Base-by-base conservation (phyloP, 192 early-diverging fungal species). In the Endogone sp. region DNA sequence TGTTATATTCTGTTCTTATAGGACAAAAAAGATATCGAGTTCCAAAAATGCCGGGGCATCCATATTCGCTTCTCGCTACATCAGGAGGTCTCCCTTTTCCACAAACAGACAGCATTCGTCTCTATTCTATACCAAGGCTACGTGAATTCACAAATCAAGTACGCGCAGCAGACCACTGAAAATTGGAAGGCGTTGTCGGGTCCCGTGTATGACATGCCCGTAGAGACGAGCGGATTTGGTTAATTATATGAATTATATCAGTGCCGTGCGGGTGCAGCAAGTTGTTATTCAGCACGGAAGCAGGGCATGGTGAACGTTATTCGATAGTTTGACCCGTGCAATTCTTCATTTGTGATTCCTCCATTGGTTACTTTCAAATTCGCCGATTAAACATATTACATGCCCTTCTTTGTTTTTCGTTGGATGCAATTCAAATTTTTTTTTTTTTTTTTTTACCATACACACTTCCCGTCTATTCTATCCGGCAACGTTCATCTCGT, bases 81-180 rank as follows among this genome's bases (percentile, higher is more conserved):
- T 75, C 69, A 79, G 68, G 89, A 90, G 65, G 74, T 88, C 16
- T 79, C 75, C 11, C 83, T 76, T 64, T 82, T 77, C 56, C 89
- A 90, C 71, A 83, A 88, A 72, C 85, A 85, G 60, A 80, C 85
- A 32, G 82, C 86, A 0, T 75, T 82, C 71, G 71, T 90, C 11
- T 82, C 85, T 6, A 60, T 73, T 49, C 74, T 88, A 61, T 90
- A 88, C 69, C 89, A 90, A 69, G 77, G 71, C 55, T 89, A 75
- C 75, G 80, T 86, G 3, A 78, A 85, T 37, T 83, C 86, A 54
- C 79, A 87, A 65, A 78, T 89, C 29, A 82, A 85, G 68, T 78
- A 78, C 29, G 66, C 86, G 3, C 75, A 81, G 29, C 82, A 79
- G 56, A 65, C 75, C 11, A 69, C 79, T 28, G 87, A 90, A 55